phyloP scores from a whole-genome alignment of 2,329 filamentous ascomycete genomes.

The Ophidiomyces ophidiicola region DNA sequence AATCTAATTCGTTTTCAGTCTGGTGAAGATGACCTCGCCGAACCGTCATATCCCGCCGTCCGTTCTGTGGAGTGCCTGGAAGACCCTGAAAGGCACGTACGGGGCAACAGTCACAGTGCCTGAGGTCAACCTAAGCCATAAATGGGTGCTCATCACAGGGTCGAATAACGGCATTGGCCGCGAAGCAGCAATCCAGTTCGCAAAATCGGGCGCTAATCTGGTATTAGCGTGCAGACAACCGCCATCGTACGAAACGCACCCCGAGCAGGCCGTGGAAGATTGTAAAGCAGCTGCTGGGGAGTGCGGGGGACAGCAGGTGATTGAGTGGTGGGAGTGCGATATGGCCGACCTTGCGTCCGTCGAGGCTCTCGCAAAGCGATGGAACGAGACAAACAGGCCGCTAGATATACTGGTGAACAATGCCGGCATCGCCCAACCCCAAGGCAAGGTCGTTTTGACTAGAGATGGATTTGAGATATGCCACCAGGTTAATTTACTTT shows the following conservation, averaged over 20 bases:
- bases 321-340: neutral
- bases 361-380: neutral
- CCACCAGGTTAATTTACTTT: too few relatives aligned
- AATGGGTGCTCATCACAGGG: too few relatives aligned
- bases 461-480: slow-evolving; percentile 1
- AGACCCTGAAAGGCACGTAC: too few relatives aligned
- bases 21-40: too few relatives aligned
- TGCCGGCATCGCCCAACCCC: neutral
- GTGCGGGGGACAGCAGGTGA: neutral
- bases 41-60: too few relatives aligned
- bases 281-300: neutral
- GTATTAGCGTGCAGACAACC: neutral
- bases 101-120: too few relatives aligned
- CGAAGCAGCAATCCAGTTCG: too few relatives aligned
- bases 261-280: neutral
- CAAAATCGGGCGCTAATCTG: too few relatives aligned
- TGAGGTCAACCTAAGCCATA: too few relatives aligned
- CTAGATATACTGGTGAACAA: neutral
- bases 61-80: too few relatives aligned
- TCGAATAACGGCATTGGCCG: too few relatives aligned
- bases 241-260: neutral
- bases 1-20: too few relatives aligned
- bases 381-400: neutral
- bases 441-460: neutral
- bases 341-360: neutral